These are phyloP conservation scores for Talaromyces marneffei DNA, from an alignment of 2,329 filamentous ascomycete genomes.

Conservation along the genomic window DNA sequence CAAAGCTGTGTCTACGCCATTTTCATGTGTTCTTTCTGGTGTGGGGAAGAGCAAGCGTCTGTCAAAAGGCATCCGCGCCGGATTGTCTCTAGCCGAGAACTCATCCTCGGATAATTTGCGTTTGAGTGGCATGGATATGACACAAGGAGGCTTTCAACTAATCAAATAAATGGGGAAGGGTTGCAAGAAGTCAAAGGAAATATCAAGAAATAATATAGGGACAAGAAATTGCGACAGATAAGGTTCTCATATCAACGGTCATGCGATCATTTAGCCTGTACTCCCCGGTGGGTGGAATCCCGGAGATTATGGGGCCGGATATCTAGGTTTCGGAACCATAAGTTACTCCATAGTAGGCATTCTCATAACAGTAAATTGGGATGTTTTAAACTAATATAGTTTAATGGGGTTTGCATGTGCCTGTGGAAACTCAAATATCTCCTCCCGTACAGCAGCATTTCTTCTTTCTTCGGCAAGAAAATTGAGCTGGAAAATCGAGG, in stretches of 20 bases:
- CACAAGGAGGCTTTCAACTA: not conserved
- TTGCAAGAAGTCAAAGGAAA: not conserved
- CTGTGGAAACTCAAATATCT: too few relatives aligned
- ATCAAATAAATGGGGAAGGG: not conserved
- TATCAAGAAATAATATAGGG: not conserved
- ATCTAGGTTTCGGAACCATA: not conserved
- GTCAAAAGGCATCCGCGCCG: not conserved
- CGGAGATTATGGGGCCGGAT: too few relatives aligned
- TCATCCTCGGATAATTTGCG: conserved; percentile 3
- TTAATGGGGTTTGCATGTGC: too few relatives aligned
- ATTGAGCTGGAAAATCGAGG: too few relatives aligned
- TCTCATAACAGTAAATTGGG: not conserved
- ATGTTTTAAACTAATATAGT: not conserved
- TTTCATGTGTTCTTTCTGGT: not conserved
- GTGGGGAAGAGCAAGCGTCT: not conserved
- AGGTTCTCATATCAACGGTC: not conserved
- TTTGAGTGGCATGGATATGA: conserved; percentile 7
- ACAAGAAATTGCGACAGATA: not conserved
- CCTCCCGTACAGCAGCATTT: too few relatives aligned
- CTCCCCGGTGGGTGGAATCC: not conserved
- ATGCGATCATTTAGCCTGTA: not conserved
- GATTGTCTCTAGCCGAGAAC: not conserved
- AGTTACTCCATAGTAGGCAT: too few relatives aligned
- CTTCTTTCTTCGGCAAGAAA: too few relatives aligned
- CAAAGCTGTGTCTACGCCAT: not conserved